phyloP scores from a whole-genome alignment of 1,284 basidiomycete genomes.

The Mycena sp. region DNA sequence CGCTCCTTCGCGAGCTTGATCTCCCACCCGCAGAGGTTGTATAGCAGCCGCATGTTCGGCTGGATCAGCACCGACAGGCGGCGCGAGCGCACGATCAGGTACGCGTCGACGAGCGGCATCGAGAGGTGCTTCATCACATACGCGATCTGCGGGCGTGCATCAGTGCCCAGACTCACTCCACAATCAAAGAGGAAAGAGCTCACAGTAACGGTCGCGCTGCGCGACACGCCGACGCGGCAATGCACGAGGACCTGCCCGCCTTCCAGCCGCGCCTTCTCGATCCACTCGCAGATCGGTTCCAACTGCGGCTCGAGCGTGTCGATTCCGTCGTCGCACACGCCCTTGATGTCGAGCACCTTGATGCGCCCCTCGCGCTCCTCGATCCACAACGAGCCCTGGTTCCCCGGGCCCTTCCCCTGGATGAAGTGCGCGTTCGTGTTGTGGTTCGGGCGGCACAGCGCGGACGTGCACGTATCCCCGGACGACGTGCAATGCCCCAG shows the following conservation, averaged over 20 bases:
- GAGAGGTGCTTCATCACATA: constrained; percentile 97
- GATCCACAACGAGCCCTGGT: constrained; percentile 83
- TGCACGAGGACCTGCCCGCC: constrained; percentile 96
- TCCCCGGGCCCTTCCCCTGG: constrained; percentile 56
- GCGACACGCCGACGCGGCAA: constrained; percentile 94
- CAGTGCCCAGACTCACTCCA: constrained; percentile 31
- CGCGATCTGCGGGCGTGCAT: constrained; percentile 68
- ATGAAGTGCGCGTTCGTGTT: constrained; percentile 44
- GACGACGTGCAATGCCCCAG: constrained; percentile 40
- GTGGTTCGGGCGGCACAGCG: constrained; percentile 29
- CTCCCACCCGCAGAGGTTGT: constrained; percentile 95
- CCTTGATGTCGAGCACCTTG: constrained; percentile 89
- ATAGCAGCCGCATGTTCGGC: constrained; percentile 92
- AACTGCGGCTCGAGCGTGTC: constrained; percentile 93
- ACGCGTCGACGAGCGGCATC: constrained; percentile 90
- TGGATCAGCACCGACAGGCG: constrained; percentile 90
- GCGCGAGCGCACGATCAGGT: constrained; percentile 88
- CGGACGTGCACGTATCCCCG: constrained; percentile 25
- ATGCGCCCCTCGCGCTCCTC: constrained; percentile 90
- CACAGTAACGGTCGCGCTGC: constrained; percentile 92
- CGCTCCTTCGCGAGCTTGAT: constrained; percentile 80
- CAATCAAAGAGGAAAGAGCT: constrained; percentile 45
- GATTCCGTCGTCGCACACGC: constrained; percentile 94
- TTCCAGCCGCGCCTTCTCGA: constrained; percentile 82
- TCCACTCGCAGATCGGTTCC: constrained; percentile 91